phyloP scores from a whole-genome alignment of 805 yeast species.

The Pichia manshurica region DNA sequence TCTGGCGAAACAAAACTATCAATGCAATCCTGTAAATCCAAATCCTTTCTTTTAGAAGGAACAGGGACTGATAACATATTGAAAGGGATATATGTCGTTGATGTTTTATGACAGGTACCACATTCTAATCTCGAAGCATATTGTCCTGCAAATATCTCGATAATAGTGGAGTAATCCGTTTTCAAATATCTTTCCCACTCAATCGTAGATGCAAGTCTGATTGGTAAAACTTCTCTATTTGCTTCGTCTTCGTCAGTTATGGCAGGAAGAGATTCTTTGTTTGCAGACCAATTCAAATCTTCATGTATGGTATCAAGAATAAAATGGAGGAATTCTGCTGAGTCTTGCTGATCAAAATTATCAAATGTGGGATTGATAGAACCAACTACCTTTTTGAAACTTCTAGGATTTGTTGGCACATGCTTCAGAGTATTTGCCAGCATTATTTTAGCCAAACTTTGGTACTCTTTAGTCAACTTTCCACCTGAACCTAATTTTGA shows the following conservation, averaged over 20 bases:
- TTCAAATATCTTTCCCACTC: conserved; percentile 89
- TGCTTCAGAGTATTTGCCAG: conserved; percentile 32
- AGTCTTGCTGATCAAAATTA: conserved; percentile 74
- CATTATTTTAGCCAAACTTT: conserved; percentile 33
- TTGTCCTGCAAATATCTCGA: conserved; percentile 85
- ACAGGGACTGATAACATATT: conserved; percentile 76
- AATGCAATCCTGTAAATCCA: conserved; percentile 57
- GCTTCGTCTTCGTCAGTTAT: conserved; percentile 57
- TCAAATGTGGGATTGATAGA: conserved; percentile 58
- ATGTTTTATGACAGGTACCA: conserved; percentile 62
- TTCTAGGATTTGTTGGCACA: conserved; percentile 14
- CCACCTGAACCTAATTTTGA: conserved; percentile 82
- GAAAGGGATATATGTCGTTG: conserved; percentile 83
- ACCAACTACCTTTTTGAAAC: conserved; percentile 63
- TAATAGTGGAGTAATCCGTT: conserved; percentile 72
- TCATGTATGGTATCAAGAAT: conserved; percentile 75
- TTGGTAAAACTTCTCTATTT: conserved; percentile 63
- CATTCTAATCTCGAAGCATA: conserved; percentile 75
- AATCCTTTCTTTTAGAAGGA: conserved; percentile 37
- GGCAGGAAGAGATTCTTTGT: conserved; percentile 51
- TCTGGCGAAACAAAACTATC: conserved; percentile 74
- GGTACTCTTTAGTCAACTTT: conserved; percentile 62
- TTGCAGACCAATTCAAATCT: conserved; percentile 67
- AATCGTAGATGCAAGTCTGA: conserved; percentile 75
- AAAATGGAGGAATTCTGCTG: conserved; percentile 75